Conservation (phyloP, 768 basidiomycete species). For the Amanita pallidorosea region DNA sequence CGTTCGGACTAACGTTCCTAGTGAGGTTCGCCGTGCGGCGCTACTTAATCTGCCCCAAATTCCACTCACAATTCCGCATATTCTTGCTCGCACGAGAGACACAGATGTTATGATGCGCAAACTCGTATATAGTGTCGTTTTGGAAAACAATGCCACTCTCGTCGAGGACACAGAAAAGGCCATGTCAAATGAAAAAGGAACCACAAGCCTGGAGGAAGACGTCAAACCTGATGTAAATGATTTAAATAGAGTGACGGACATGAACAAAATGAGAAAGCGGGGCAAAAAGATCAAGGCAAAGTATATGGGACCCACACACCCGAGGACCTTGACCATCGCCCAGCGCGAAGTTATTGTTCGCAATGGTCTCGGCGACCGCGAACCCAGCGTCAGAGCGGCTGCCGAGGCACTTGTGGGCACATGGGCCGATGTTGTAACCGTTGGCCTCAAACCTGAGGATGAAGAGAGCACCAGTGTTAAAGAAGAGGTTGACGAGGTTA, state of each 20-base stretch:
- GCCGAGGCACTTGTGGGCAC: slow-evolving; percentile 58
- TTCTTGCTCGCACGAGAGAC: slow-evolving; percentile 75
- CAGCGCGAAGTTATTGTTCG: slow-evolving; percentile 73
- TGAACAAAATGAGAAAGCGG: neutral
- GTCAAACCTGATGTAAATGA: neutral
- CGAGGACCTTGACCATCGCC: slow-evolving; percentile 49
- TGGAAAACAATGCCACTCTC: slow-evolving; percentile 29
- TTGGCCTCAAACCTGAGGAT: slow-evolving; percentile 26
- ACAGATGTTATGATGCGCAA: slow-evolving; percentile 66
- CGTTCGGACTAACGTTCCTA: slow-evolving; percentile 15
- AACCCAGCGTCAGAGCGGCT: slow-evolving; percentile 58
- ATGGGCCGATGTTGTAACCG: slow-evolving; percentile 58
- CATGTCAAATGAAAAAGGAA: neutral
- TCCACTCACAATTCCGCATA: slow-evolving; percentile 41
- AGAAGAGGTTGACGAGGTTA: slow-evolving; percentile 11
- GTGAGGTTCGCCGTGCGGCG: slow-evolving; percentile 80
- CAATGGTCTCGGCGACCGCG: slow-evolving; percentile 82
- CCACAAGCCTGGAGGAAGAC: neutral
- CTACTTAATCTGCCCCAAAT: slow-evolving; percentile 61
- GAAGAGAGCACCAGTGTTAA: slow-evolving; percentile 11
- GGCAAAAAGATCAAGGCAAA: neutral
- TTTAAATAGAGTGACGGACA: neutral
- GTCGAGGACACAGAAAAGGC: slow-evolving; percentile 9
- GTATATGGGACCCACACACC: slow-evolving; percentile 47
- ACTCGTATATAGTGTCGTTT: slow-evolving; percentile 52